Percentiles rank a stretch among this genome's conserved stretches.
Evolutionary conservation across 306 rosid genomes (phyloP).

Genomic region (Begonia loranthoides): DNA sequence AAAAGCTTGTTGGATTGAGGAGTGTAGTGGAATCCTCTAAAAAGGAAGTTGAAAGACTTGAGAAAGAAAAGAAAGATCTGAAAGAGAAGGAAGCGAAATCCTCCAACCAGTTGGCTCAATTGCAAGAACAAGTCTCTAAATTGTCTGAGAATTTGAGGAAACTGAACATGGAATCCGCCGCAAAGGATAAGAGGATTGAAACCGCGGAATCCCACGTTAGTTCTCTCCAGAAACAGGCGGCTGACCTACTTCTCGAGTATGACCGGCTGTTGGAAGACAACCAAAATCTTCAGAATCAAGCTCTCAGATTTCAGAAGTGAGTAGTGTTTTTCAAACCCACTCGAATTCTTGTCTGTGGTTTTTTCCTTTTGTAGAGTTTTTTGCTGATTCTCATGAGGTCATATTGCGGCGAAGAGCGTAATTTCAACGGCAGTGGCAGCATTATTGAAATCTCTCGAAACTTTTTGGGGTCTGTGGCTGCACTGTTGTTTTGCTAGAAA

Average conservation of each 20-base stretch:
- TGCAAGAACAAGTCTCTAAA: constrained; percentile 28
- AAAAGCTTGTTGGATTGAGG: constrained; percentile 38
- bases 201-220: constrained; percentile 58
- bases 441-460: too few species aligned
- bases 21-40: constrained; percentile 37
- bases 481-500: too few species aligned
- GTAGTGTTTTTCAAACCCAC: not conserved
- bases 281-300: constrained; percentile 68
- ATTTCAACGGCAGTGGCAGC: too few species aligned
- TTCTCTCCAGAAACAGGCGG: constrained; percentile 70
- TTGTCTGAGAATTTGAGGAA: constrained; percentile 48
- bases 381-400: too few species aligned
- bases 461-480: too few species aligned
- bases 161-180: constrained; percentile 41
- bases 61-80: constrained; percentile 31
- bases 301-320: constrained; percentile 26
- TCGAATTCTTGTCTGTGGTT: too few species aligned
- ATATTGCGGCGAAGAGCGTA: too few species aligned
- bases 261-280: constrained; percentile 74
- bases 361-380: too few species aligned
- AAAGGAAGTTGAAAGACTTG: constrained; percentile 50
- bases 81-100: constrained; percentile 47
- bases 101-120: constrained; percentile 38
- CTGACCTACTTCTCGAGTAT: constrained; percentile 68
- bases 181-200: constrained; percentile 52